Base-by-base conservation (phyloP, 1,284 basidiomycete genomes). In the Phylloporus sp. region DNA sequence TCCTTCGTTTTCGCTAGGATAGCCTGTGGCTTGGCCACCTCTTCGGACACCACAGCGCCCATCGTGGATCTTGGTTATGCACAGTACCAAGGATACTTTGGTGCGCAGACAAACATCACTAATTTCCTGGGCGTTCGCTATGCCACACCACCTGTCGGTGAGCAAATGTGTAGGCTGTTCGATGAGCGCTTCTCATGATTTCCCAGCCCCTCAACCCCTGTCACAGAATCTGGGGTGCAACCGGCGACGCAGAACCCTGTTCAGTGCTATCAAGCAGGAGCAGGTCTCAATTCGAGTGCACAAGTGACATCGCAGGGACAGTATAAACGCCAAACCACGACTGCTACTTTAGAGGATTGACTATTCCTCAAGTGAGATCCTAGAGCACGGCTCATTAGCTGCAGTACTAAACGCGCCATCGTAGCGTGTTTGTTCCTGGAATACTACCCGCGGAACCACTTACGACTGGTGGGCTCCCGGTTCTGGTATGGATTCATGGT, bases 401-500 rank as follows among this genome's bases (percentile, higher is more conserved):
- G 2, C 12, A 27, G 19, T 17, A 11, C 2, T 27, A 39, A 11
- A 56, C 19, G 4, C 37, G 10, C n/a, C 6, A 14, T 8, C 17
- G n/a, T 23, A 73, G 72, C 14, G 73, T 73, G 12, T 67, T 73
- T 29, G 49, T 69, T 0, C 66, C 73, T 0, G 73, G 71, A 32
- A 49, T 19, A 15, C 43, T 71, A 0, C 43, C 66, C 6, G 19
- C 20, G 8, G 43, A 62, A 14, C 20, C 62, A 14, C 41, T 35
- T 14, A 27, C 27, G 12, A 14, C 23, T 0, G 53, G 43, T 2
- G 58, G 55, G 14, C 58, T 71, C 8, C 72, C 73, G 39, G 72
- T 73, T 5, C 20, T 75, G n/a, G 62, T 72, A 14, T 75, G 73
- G 73, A 73, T 73, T 63, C 73, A 75, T 11, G 72, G 71, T 27